Evolutionary conservation across 768 basidiomycete species (phyloP), one percentile per base, ranked within the genome.

Genomic region (Xanthoconium purpureum): DNA sequence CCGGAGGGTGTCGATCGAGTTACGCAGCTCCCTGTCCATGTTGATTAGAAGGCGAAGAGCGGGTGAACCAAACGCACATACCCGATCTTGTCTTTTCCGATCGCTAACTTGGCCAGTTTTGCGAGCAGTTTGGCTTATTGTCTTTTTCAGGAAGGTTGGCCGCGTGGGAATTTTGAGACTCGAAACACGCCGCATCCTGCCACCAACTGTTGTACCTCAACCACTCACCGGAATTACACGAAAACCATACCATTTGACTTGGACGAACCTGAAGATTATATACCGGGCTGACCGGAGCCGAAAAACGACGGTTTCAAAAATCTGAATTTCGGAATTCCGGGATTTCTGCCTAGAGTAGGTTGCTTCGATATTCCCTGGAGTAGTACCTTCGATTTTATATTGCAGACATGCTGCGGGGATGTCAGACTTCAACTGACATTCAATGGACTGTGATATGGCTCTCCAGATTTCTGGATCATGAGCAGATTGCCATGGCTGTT

Each of bases 41-140:
- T 5, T 5, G 46, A 56, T 63, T 37, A 64, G 54, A 55, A 33
- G 32, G 30, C 40, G 44, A 18, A 11, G 12, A 7, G 15, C 49
- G 28, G 33, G 10, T 2, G 18, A 24, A 29, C 20, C 32, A 24
- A 36, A 30, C n/a, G 44, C 12, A 82, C 89, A 67, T 71, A 94
- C 94, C 94, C 96, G 61, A 94, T 91, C 74, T 98, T 96, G 70
- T 97, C 95, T 63, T 81, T 83, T 42, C 95, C 96, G 38, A 97
- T 73, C 9, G 81, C 63, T 55, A 78, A 63, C 72, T 91, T 95
- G 33, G 92, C 81, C 28, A 99, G 76, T 69, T 89, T 91, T 20
- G 80, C 75, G 14, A 99, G 67, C 30, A 87, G 83, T 73, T 93
- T 94, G 1, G 95, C 88, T 66, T 98, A 98, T n/a, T n/a, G n/a